phyloP scores from a whole-genome alignment of 1,139 yeast genomes.

The Blastobotrys serpentis region DNA sequence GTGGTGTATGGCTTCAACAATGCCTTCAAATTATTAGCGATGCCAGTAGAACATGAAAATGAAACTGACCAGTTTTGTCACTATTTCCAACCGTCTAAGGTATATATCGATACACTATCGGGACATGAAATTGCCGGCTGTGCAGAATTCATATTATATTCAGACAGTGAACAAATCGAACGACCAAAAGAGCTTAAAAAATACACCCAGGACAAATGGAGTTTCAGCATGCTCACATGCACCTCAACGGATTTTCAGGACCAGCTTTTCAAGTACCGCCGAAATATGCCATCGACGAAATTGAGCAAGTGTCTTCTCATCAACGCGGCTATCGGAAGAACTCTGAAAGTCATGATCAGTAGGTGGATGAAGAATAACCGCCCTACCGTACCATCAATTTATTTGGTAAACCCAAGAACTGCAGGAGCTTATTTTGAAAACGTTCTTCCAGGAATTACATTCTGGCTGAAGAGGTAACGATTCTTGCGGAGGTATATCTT shows the following conservation, averaged over 20 bases:
- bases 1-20: not conserved
- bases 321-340: too few species aligned
- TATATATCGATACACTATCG: not conserved
- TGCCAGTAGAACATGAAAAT: not conserved
- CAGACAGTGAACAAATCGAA: not conserved
- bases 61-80: not conserved
- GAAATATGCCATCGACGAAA: too few species aligned
- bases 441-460: not conserved
- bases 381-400: not conserved
- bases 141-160: not conserved
- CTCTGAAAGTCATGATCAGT: too few species aligned
- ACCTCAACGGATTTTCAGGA: not conserved
- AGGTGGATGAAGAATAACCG: not conserved
- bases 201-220: conserved; percentile 1
- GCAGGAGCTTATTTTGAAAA: not conserved
- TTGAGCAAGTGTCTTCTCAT: too few species aligned
- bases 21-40: not conserved
- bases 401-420: not conserved
- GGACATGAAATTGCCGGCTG: conserved; percentile 2
- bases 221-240: not conserved
- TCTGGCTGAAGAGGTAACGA: not conserved
- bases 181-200: not conserved
- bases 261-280: not conserved
- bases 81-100: not conserved
- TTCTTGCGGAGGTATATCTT: too few species aligned